Evolutionary conservation across 2,329 filamentous ascomycete genomes (phyloP).

Genomic region (Fusarium tuaranense): DNA sequence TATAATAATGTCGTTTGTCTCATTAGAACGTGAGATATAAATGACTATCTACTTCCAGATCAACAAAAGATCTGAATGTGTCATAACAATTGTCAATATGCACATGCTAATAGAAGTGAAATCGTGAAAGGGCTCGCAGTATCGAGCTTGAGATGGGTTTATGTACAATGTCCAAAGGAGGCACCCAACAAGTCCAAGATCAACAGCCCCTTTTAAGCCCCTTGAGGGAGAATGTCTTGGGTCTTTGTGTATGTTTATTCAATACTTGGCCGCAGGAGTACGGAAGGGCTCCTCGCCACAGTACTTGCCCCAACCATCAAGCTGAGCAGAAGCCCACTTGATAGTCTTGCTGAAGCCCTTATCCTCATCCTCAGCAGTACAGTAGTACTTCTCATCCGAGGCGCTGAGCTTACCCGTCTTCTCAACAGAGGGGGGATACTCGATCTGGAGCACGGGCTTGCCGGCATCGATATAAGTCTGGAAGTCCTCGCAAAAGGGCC

Average conservation of each 20-base stretch:
- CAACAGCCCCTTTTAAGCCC: not conserved
- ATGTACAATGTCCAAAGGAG: not conserved
- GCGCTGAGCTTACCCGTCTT: slow-evolving; percentile 38
- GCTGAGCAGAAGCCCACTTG: slow-evolving; percentile 47
- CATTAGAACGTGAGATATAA: not conserved
- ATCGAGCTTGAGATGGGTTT: not conserved
- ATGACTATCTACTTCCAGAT: not conserved
- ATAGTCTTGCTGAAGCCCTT: slow-evolving; percentile 48
- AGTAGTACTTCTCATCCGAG: slow-evolving; percentile 44
- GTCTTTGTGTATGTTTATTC: slow-evolving; percentile 11
- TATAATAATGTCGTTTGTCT: not conserved
- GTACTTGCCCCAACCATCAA: slow-evolving; percentile 50
- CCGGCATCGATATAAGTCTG: slow-evolving; percentile 44
- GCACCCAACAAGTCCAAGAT: not conserved
- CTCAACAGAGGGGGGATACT: slow-evolving; percentile 48
- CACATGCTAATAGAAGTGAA: not conserved
- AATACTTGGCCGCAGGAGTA: slow-evolving; percentile 35
- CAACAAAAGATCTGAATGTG: not conserved
- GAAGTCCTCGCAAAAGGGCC: slow-evolving; percentile 47
- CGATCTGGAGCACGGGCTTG: slow-evolving; percentile 51
- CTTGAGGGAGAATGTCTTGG: not conserved
- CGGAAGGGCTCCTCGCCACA: slow-evolving; percentile 43
- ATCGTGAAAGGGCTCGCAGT: not conserved
- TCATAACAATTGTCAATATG: not conserved
- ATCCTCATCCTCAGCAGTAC: slow-evolving; percentile 40